A percentile compares a stretch with the other conserved stretches of the same genome.
These are phyloP conservation scores for Beauveria sp. DNA, from an alignment of 2,329 filamentous ascomycete species.

Conservation along the genomic window DNA sequence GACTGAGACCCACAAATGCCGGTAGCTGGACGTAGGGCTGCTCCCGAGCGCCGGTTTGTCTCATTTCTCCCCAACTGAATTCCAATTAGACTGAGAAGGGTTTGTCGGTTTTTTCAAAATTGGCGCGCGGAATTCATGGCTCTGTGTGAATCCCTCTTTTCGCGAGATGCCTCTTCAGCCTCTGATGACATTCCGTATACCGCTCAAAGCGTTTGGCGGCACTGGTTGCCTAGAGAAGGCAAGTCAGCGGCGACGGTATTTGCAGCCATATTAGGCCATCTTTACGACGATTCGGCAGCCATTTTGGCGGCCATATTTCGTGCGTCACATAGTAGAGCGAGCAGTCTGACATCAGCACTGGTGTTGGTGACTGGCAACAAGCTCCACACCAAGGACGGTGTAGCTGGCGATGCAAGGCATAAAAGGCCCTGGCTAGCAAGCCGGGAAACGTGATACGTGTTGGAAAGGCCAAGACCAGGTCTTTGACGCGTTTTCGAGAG, in stretches of 20 bases:
- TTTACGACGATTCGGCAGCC: background rate
- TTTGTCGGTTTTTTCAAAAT: background rate
- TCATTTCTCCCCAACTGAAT: background rate
- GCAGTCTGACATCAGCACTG: constrained; percentile 7
- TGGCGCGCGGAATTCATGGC: background rate
- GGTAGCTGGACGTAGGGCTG: background rate
- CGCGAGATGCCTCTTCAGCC: background rate
- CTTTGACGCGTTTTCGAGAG: background rate
- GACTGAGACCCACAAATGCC: constrained; percentile 1
- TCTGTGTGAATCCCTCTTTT: background rate
- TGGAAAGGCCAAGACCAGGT: background rate
- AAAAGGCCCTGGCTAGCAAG: background rate
- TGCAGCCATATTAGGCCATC: constrained; percentile 4
- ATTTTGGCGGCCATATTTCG: background rate
- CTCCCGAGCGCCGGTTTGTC: background rate
- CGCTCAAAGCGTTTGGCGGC: background rate
- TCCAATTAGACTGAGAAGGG: too few relatives aligned
- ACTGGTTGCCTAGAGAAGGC: constrained; percentile 1
- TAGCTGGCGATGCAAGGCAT: background rate
- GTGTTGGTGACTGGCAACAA: background rate
- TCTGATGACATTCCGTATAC: background rate
- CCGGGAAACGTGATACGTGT: background rate
- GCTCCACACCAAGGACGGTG: background rate
- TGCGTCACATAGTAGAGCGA: background rate
- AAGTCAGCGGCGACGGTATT: constrained; percentile 7